Evolutionary conservation across 2,329 filamentous ascomycete genomes (phyloP), one percentile per base, ranked within the genome.

Genomic region (Mollisiaceae sp.): DNA sequence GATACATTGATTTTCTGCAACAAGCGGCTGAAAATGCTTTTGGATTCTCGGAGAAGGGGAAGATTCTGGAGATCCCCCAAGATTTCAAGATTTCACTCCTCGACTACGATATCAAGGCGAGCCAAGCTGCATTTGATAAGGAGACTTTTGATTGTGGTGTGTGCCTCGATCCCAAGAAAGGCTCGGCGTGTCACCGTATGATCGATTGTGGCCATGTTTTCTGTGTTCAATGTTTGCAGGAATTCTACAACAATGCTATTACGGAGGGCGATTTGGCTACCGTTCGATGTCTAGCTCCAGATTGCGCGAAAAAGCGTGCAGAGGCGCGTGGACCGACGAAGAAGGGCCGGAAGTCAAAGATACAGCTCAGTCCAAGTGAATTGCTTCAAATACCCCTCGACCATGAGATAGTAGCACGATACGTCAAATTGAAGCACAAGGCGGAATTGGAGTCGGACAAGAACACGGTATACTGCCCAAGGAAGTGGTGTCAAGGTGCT

Each of bases 101-200:
- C 52, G 91, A 93, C 70, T 93, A 91, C 72, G 91, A 97, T 74
- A 88, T 87, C 65, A 89, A 89, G 67, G 88, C 91, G 8, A 91
- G 90, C 74, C 86, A 87, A 62, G 86, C 87, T 24, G 87, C 88
- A 0, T 98, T 97, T 75, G 89, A 95, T 66, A 88, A 87, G 70
- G 91, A 90, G 72, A 97, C 92, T 0, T 97, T 95, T 75, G 88
- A 94, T 60, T 98, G 94, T 70, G 92, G 91, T 1, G 85, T 98
- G 57, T 97, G 94, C 75, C 79, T 97, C 85, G 94, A 98, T 77
- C 93, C 93, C 0, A 97, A 97, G 78, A 97, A 96, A 76, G 95
- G 95, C 1, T 79, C 81, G 0, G 85, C 82, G 12, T 98, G 95
- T 76, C 91, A 98, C 79, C 86, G 87, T 50, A 89, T 98, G 83